Percentiles rank a stretch among this genome's conserved stretches.
Conservation (phyloP, 768 basidiomycete genomes). For the Saitozyma podzolica region DNA sequence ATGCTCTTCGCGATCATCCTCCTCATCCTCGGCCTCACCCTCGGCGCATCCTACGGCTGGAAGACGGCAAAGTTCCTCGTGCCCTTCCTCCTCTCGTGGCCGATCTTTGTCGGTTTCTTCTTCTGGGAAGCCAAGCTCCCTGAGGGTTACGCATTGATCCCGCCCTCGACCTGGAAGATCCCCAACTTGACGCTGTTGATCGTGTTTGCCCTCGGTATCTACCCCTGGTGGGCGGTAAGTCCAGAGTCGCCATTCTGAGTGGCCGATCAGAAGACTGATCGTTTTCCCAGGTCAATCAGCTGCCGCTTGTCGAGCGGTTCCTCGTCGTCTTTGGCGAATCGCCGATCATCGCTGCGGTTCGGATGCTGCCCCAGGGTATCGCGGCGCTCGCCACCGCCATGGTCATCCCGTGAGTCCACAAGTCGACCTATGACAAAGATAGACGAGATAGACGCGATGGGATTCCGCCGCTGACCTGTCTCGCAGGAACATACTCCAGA, state of each 20-base stretch:
- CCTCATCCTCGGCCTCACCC: conserved; percentile 37
- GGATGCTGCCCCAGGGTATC: conserved; percentile 24
- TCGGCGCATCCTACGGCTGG: conserved; percentile 40
- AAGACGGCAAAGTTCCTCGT: conserved; percentile 23
- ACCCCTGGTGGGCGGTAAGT: conserved; percentile 22
- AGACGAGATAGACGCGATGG: neutral
- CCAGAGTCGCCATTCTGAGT: neutral
- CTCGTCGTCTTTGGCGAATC: conserved; percentile 11
- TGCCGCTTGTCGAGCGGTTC: conserved; percentile 19
- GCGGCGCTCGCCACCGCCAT: conserved; percentile 5
- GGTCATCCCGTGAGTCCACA: conserved; percentile 12
- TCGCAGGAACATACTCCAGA: neutral
- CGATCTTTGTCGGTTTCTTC: conserved; percentile 32
- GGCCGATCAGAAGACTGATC: neutral
- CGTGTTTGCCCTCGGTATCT: conserved; percentile 24
- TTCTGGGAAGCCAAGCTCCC: conserved; percentile 26
- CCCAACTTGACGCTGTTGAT: conserved; percentile 30
- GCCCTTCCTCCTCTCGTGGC: conserved; percentile 23
- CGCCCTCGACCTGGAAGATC: conserved; percentile 31
- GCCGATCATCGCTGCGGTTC: conserved; percentile 29
- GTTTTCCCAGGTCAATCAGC: neutral
- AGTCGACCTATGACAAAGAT: neutral
- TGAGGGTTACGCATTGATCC: conserved; percentile 24
- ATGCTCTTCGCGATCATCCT: conserved; percentile 24
- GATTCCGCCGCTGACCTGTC: neutral